These are phyloP conservation scores for Corniculantispora saksenae DNA, from an alignment of 2,329 filamentous ascomycete genomes.

Conservation along the genomic window DNA sequence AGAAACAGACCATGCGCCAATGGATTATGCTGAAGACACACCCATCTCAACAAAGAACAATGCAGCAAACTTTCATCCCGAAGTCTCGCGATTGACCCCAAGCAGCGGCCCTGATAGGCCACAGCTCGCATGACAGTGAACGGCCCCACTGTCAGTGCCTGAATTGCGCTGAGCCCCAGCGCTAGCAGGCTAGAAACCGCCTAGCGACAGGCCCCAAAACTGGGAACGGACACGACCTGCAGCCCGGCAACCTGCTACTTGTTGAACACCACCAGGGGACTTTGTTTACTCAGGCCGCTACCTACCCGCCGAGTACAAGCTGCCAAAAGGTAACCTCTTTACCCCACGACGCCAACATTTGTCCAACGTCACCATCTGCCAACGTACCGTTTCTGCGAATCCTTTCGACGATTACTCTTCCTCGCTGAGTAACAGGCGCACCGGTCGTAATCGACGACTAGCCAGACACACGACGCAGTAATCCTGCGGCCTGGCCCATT, in stretches of 20 bases:
- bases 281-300: constrained; percentile 19
- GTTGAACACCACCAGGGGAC: background rate
- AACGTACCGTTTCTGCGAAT: background rate
- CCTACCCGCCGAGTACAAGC: constrained; percentile 9
- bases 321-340: background rate
- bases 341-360: constrained; percentile 15
- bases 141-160: background rate
- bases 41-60: no score
- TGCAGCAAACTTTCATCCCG: no score
- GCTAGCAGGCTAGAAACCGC: background rate
- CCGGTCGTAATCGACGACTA: background rate
- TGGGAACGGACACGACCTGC: background rate
- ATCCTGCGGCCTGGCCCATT: constrained; percentile 5
- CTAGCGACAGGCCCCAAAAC: constrained; percentile 10
- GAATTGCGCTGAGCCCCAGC: background rate
- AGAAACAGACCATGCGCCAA: no score
- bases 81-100: no score
- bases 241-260: constrained; percentile 16
- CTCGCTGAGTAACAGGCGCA: background rate
- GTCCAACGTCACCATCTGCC: constrained; percentile 14
- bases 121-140: background rate
- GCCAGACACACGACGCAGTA: background rate
- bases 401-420: background rate
- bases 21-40: no score
- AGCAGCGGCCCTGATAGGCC: background rate